These are phyloP conservation scores for Erigeron philadelphicus DNA, from an alignment of 140 eudicot species.

Conservation along the genomic window DNA sequence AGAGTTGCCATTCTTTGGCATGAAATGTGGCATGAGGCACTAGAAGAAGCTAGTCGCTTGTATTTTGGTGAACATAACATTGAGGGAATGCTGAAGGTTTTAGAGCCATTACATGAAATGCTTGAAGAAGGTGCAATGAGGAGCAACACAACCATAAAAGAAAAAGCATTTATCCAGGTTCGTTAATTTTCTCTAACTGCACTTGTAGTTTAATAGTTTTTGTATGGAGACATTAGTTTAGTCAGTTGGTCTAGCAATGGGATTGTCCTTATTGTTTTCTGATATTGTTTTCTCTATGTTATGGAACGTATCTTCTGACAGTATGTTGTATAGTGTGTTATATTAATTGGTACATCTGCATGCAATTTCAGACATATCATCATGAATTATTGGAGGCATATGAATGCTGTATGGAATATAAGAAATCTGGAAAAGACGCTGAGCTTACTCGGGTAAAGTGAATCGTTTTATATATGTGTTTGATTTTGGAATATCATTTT, in stretches of 20 bases:
- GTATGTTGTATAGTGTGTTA: slow-evolving; percentile 3
- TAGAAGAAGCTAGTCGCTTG: slow-evolving; percentile 97
- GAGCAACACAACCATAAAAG: slow-evolving; percentile 69
- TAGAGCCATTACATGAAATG: slow-evolving; percentile 92
- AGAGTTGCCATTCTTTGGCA: slow-evolving; percentile 99
- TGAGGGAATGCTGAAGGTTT: slow-evolving; percentile 88
- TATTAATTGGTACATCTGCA: slow-evolving; percentile 19
- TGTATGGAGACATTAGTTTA: background rate
- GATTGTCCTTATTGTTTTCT: background rate
- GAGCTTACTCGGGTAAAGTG: slow-evolving; percentile 86
- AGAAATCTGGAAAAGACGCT: slow-evolving; percentile 89
- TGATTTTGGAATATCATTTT: background rate
- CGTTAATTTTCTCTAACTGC: background rate
- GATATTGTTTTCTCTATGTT: background rate
- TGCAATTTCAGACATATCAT: slow-evolving; percentile 63
- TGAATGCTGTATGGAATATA: slow-evolving; percentile 89
- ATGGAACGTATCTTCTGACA: background rate
- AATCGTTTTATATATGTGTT: background rate
- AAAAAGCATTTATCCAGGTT: slow-evolving; percentile 94
- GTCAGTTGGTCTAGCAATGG: background rate
- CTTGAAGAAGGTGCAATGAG: slow-evolving; percentile 90
- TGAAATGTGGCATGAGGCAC: slow-evolving; percentile 97
- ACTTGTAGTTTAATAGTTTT: background rate
- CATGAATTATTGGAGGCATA: slow-evolving; percentile 81
- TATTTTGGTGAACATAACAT: slow-evolving; percentile 93